A percentile compares a stretch with the other conserved stretches of the same genome.
phyloP scores from a whole-genome alignment of 2,329 filamentous ascomycete species.

The Lecanicillium sp. region DNA sequence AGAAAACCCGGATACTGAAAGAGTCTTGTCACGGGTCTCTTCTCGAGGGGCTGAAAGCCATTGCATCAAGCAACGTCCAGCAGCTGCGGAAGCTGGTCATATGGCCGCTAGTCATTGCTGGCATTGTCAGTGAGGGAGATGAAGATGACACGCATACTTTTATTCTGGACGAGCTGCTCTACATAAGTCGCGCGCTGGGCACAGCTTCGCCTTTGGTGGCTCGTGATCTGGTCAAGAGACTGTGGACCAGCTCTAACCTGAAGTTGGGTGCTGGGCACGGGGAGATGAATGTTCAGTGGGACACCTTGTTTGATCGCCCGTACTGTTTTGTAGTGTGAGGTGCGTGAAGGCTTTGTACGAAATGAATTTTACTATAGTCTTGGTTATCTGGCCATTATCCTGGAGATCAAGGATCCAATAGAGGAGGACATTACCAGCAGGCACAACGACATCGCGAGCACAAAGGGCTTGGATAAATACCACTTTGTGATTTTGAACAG shows the following conservation, averaged over 20 bases:
- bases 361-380: too few species aligned
- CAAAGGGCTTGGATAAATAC: too few species aligned
- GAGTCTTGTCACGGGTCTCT: slow-evolving; percentile 7
- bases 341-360: neutral
- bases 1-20: slow-evolving; percentile 5
- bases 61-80: slow-evolving; percentile 1
- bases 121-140: slow-evolving; percentile 12
- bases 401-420: too few species aligned
- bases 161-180: slow-evolving; percentile 10
- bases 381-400: too few species aligned
- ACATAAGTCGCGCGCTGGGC: slow-evolving; percentile 13
- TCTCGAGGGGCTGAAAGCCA: slow-evolving; percentile 6
- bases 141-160: slow-evolving; percentile 10
- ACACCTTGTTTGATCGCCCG: slow-evolving; percentile 2
- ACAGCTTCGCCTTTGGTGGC: slow-evolving; percentile 13
- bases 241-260: slow-evolving; percentile 12
- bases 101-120: slow-evolving; percentile 19
- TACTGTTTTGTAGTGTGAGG: slow-evolving; percentile 1
- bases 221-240: slow-evolving; percentile 10
- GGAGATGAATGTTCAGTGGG: neutral
- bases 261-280: too few species aligned
- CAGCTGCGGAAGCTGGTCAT: slow-evolving; percentile 13
- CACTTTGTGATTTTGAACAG: too few species aligned
- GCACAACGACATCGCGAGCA: too few species aligned
- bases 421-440: too few species aligned